Percentiles rank a stretch among this genome's conserved stretches.
These are phyloP conservation scores for Peronosclerospora sorghi DNA, from an alignment of 352 stramenopile genomes.

Conservation along the genomic window DNA sequence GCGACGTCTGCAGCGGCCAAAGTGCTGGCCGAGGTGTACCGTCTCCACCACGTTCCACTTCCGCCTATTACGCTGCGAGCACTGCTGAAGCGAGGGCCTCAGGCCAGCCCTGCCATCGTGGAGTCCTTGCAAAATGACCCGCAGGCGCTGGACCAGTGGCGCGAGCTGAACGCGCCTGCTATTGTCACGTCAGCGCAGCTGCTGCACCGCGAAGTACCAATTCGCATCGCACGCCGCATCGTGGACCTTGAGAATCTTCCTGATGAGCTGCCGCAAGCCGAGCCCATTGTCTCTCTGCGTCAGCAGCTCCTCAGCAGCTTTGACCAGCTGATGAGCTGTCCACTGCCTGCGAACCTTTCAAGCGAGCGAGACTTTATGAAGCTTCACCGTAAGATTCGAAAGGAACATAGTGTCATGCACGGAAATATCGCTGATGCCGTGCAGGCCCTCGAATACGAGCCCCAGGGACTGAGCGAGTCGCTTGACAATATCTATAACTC, in stretches of 20 bases:
- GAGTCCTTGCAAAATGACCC: slow-evolving; percentile 43
- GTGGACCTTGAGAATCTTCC: slow-evolving; percentile 78
- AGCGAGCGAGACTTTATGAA: slow-evolving; percentile 47
- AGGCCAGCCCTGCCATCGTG: slow-evolving; percentile 30
- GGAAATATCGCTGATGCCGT: slow-evolving; percentile 53
- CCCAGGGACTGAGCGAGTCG: slow-evolving; percentile 38
- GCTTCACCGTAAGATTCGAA: slow-evolving; percentile 44
- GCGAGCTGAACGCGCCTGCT: slow-evolving; percentile 47
- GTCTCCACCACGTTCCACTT: slow-evolving; percentile 70
- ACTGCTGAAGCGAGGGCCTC: slow-evolving; percentile 55
- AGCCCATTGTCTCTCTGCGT: slow-evolving; percentile 50
- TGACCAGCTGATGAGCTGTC: slow-evolving; percentile 53
- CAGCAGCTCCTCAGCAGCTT: slow-evolving; percentile 60
- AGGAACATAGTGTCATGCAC: slow-evolving; percentile 64
- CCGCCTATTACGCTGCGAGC: slow-evolving; percentile 71
- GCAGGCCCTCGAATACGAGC: slow-evolving; percentile 42
- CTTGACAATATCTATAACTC: slow-evolving; percentile 81
- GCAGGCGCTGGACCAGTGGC: slow-evolving; percentile 40
- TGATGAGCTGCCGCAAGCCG: slow-evolving; percentile 44
- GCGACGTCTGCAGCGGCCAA: slow-evolving; percentile 36
- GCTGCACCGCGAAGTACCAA: slow-evolving; percentile 68
- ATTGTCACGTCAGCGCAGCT: slow-evolving; percentile 75
- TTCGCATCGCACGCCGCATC: slow-evolving; percentile 68
- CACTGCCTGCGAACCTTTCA: slow-evolving; percentile 43
- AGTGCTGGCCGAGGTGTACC: slow-evolving; percentile 72